A percentile compares a stretch with the other conserved stretches of the same genome.
Conservation (phyloP, 1,139 yeast species). For the Protomyces lactucae-debilis region DNA sequence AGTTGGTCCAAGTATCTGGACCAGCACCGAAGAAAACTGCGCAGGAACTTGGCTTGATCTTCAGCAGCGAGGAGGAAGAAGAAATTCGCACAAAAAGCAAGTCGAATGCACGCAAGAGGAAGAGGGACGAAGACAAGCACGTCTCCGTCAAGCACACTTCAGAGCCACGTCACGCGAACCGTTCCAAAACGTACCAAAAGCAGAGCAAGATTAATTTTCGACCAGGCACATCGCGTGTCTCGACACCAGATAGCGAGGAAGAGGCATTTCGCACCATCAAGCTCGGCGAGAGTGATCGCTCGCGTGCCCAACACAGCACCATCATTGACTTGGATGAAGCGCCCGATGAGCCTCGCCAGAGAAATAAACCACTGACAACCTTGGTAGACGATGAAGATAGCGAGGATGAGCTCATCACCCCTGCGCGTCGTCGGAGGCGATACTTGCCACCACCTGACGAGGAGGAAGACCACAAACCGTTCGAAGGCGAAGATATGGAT, state of each 20-base stretch:
- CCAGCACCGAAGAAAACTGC: neutral
- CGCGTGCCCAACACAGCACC: neutral
- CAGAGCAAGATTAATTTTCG: neutral
- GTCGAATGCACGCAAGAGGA: neutral
- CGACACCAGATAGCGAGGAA: slow-evolving; percentile 10
- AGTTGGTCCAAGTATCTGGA: no score
- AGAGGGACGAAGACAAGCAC: neutral
- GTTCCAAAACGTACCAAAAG: neutral
- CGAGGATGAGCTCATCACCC: slow-evolving; percentile 22
- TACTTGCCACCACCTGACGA: slow-evolving; percentile 5
- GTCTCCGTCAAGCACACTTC: neutral
- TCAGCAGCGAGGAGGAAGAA: neutral
- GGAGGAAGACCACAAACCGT: neutral
- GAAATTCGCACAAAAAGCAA: neutral
- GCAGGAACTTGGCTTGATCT: neutral
- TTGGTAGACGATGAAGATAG: neutral
- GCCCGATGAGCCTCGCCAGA: neutral
- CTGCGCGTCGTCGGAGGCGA: slow-evolving; percentile 9
- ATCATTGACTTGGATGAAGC: neutral
- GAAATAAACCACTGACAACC: neutral
- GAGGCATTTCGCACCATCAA: slow-evolving; percentile 16
- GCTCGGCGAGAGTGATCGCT: neutral
- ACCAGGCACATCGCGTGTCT: neutral
- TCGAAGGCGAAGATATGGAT: neutral
- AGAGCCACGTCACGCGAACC: neutral